phyloP scores from a whole-genome alignment of 2,329 filamentous ascomycete species.

The Pestalotiopsis sp. region DNA sequence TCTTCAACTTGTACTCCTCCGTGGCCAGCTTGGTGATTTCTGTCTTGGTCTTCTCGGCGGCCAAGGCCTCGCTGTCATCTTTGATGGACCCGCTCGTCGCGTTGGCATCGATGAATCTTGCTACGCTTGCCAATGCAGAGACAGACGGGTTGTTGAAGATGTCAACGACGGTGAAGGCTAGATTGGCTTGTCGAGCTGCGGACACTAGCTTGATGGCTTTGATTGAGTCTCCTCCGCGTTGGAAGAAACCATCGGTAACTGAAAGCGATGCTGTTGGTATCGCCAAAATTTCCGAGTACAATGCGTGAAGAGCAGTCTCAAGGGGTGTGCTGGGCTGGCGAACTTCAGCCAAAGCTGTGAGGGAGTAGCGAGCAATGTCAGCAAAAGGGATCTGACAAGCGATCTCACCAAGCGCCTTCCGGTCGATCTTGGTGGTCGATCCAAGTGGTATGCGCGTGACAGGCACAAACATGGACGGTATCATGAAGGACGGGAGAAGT shows the following conservation, averaged over 20 bases:
- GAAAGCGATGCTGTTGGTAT: slow-evolving; percentile 29
- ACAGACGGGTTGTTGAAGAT: slow-evolving; percentile 41
- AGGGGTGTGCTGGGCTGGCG: slow-evolving; percentile 8
- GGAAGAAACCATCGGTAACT: slow-evolving; percentile 41
- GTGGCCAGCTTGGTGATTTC: slow-evolving; percentile 1
- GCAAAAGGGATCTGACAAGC: slow-evolving; percentile 10
- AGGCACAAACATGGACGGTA: slow-evolving; percentile 6
- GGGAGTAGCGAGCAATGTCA: slow-evolving; percentile 10
- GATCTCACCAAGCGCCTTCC: slow-evolving; percentile 3
- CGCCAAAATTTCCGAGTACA: slow-evolving; percentile 31
- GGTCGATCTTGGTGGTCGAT: slow-evolving; percentile 2
- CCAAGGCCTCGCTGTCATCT: not conserved
- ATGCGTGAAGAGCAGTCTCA: slow-evolving; percentile 4
- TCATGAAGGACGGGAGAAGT: slow-evolving; percentile 6
- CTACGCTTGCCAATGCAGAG: slow-evolving; percentile 22
- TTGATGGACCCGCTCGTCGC: not conserved
- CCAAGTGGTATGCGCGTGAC: slow-evolving; percentile 1
- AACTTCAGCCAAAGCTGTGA: slow-evolving; percentile 8
- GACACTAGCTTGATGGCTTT: slow-evolving; percentile 41
- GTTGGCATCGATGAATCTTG: slow-evolving; percentile 7
- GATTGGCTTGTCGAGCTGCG: slow-evolving; percentile 40
- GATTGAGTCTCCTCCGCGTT: slow-evolving; percentile 35
- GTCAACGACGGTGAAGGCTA: slow-evolving; percentile 48
- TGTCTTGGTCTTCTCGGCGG: not conserved
- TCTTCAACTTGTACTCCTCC: slow-evolving; percentile 11